phyloP scores from a whole-genome alignment of 345 rosid genomes.

The Corchorus capsularis region DNA sequence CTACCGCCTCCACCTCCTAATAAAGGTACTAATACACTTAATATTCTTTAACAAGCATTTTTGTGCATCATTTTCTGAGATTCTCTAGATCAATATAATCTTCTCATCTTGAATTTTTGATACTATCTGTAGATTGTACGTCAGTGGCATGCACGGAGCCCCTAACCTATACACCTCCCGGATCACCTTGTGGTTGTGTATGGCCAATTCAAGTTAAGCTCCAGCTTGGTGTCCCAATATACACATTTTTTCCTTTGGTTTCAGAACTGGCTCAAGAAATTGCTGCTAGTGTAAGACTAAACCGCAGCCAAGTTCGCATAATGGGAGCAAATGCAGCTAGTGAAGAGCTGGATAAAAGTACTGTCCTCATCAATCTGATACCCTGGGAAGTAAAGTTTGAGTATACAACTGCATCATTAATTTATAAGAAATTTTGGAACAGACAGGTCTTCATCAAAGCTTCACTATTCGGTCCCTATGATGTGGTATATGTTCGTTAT shows the following conservation, averaged over 20 bases:
- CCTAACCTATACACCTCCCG: constrained; percentile 59
- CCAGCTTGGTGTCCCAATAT: constrained; percentile 45
- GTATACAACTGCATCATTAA: constrained; percentile 35
- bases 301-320: constrained; percentile 62
- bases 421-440: constrained; percentile 61
- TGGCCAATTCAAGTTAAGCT: constrained; percentile 76
- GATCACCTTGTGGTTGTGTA: constrained; percentile 62
- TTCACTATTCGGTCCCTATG: constrained; percentile 59
- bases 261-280: constrained; percentile 64
- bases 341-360: constrained; percentile 59
- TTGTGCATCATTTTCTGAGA: not conserved
- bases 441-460: constrained; percentile 42
- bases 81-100: constrained; percentile 2
- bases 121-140: constrained; percentile 51
- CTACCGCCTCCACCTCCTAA: constrained; percentile 76
- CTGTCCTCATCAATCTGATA: constrained; percentile 60
- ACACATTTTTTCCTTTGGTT: constrained; percentile 65
- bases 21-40: constrained; percentile 35
- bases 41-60: not conserved
- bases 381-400: constrained; percentile 52
- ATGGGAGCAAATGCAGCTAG: constrained; percentile 69
- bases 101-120: not conserved
- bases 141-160: constrained; percentile 56
- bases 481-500: constrained; percentile 58
- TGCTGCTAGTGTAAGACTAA: constrained; percentile 44